phyloP scores from a whole-genome alignment of 805 yeast species.

The Kodamaea leandrae region DNA sequence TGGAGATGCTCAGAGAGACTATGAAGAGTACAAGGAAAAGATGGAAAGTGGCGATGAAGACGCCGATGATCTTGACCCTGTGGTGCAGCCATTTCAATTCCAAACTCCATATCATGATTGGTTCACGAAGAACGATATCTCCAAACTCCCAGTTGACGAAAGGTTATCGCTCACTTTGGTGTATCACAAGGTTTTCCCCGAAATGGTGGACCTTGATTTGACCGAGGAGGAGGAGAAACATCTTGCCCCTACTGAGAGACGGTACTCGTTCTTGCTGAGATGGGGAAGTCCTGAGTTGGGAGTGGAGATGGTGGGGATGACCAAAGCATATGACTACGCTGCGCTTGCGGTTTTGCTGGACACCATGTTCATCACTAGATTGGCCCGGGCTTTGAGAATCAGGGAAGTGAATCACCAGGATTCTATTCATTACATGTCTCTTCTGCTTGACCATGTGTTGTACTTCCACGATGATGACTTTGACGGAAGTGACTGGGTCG shows the following conservation, averaged over 20 bases:
- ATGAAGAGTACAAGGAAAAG: slow-evolving; percentile 15
- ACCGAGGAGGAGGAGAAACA: slow-evolving; percentile 23
- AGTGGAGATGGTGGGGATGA: slow-evolving; percentile 10
- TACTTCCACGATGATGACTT: slow-evolving; percentile 60
- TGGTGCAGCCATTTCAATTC: slow-evolving; percentile 31
- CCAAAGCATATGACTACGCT: slow-evolving; percentile 40
- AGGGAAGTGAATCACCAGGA: slow-evolving; percentile 26
- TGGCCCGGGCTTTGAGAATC: slow-evolving; percentile 49
- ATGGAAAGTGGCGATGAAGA: slow-evolving; percentile 21
- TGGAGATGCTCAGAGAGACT: slow-evolving; percentile 17
- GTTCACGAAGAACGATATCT: slow-evolving; percentile 20
- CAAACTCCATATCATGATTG: slow-evolving; percentile 33
- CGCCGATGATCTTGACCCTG: slow-evolving; percentile 25
- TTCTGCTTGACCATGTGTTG: slow-evolving; percentile 64
- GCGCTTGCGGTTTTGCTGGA: slow-evolving; percentile 62
- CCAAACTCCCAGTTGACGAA: slow-evolving; percentile 14
- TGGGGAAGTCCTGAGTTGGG: slow-evolving; percentile 23
- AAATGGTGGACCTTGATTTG: slow-evolving; percentile 30
- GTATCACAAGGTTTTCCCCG: slow-evolving; percentile 30
- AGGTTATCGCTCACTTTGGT: slow-evolving; percentile 16
- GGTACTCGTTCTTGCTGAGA: slow-evolving; percentile 23
- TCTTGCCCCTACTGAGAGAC: slow-evolving; percentile 23
- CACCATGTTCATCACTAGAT: slow-evolving; percentile 49
- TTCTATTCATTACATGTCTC: slow-evolving; percentile 42
- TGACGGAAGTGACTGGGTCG: slow-evolving; percentile 50